Percentiles rank a stretch among this genome's conserved stretches.
phyloP scores from a whole-genome alignment of 2,329 filamentous ascomycete genomes.

The Diplocarpon rosae region DNA sequence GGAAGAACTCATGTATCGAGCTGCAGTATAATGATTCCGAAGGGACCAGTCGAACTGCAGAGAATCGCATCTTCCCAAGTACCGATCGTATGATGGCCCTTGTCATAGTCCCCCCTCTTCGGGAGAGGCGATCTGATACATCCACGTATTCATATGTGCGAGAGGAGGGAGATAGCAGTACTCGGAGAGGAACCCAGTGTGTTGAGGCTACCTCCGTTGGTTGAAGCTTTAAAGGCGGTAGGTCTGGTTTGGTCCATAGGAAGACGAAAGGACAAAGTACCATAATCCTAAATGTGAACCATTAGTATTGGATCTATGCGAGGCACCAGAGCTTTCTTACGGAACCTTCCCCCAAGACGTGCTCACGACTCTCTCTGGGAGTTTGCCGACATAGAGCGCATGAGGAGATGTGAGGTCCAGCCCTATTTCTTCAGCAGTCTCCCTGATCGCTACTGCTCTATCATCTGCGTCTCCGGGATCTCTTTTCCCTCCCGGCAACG shows the following conservation, averaged over 20 bases:
- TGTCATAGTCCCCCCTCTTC: constrained; percentile 41
- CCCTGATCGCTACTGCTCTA: constrained; percentile 48
- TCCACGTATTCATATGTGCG: constrained; percentile 53
- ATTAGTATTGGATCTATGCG: constrained; percentile 13
- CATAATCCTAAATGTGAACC: constrained; percentile 40
- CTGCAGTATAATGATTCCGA: constrained; percentile 49
- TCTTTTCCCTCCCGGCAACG: constrained; percentile 55
- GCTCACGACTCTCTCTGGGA: constrained; percentile 55
- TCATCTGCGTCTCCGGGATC: constrained; percentile 55
- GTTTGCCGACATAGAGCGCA: constrained; percentile 43
- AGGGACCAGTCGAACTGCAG: constrained; percentile 50
- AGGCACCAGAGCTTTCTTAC: constrained; percentile 30
- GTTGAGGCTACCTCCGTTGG: constrained; percentile 57
- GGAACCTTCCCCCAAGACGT: constrained; percentile 55
- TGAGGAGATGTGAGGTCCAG: constrained; percentile 41
- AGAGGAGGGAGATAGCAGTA: constrained; percentile 47
- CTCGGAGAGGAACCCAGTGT: constrained; percentile 57
- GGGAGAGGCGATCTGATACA: constrained; percentile 49
- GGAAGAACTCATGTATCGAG: constrained; percentile 38
- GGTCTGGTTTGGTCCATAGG: constrained; percentile 43
- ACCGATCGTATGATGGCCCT: constrained; percentile 43
- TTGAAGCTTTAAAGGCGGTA: constrained; percentile 50
- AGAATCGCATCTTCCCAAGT: constrained; percentile 57
- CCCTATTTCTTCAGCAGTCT: constrained; percentile 57
- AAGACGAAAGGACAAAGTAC: constrained; percentile 60